These are phyloP conservation scores for Vaccinium macrocarpon DNA, from an alignment of 148 eudicot genomes.

Conservation along the genomic window DNA sequence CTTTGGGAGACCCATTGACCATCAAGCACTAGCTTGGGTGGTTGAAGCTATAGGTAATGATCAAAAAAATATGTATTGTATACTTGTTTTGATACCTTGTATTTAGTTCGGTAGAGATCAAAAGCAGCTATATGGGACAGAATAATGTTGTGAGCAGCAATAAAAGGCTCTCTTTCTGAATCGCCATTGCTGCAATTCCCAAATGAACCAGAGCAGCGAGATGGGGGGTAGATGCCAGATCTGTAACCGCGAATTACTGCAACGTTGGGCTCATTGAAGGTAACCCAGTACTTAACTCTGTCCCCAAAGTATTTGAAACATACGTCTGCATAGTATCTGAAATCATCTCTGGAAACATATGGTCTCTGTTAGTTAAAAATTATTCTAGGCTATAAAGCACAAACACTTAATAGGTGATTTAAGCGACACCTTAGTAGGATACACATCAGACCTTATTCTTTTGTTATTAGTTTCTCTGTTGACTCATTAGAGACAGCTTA, in stretches of 20 bases:
- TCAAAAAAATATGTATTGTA: neutral
- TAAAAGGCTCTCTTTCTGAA: constrained; percentile 65
- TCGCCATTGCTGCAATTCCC: constrained; percentile 63
- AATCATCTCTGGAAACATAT: constrained; percentile 50
- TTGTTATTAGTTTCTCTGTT: neutral
- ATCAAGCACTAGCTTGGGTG: neutral
- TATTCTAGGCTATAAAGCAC: neutral
- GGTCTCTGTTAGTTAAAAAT: neutral
- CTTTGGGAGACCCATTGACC: neutral
- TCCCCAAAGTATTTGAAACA: constrained; percentile 67
- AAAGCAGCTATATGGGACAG: constrained; percentile 62
- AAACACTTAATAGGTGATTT: neutral
- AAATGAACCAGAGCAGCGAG: constrained; percentile 51
- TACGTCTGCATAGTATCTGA: constrained; percentile 45
- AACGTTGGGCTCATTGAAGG: constrained; percentile 71
- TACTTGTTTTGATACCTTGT: constrained; percentile 41
- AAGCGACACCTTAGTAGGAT: neutral
- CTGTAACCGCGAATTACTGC: constrained; percentile 47
- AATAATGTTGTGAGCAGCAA: constrained; percentile 73
- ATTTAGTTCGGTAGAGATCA: constrained; percentile 46
- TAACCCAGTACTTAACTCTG: constrained; percentile 60
- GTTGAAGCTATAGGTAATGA: neutral
- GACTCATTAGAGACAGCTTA: neutral
- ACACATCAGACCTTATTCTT: neutral
- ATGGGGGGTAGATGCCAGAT: constrained; percentile 57